Percentiles rank a stretch among this genome's conserved stretches.
These are phyloP conservation scores for Sporobolus alterniflorus DNA, from an alignment of 202 grass and related monocot species.

Conservation along the genomic window DNA sequence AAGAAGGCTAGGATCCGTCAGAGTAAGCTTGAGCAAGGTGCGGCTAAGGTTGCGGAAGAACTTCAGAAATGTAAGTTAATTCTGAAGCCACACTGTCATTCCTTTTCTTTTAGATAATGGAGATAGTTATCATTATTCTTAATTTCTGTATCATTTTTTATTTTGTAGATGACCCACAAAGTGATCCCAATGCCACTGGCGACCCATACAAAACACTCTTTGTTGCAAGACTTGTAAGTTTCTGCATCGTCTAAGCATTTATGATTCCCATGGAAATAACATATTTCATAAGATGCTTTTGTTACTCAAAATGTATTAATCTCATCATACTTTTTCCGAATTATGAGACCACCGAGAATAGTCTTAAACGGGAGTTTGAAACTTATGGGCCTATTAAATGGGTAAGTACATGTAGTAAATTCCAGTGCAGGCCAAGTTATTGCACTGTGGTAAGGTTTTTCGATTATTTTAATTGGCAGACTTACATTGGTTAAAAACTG, in stretches of 20 bases:
- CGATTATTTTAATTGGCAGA: slow-evolving; percentile 26
- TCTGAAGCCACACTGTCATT: neutral
- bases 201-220: slow-evolving; percentile 94
- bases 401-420: slow-evolving; percentile 76
- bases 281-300: neutral
- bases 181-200: slow-evolving; percentile 77
- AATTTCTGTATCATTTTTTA: slow-evolving; percentile 9
- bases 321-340: slow-evolving; percentile 44
- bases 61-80: slow-evolving; percentile 73
- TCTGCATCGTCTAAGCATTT: neutral
- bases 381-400: slow-evolving; percentile 91
- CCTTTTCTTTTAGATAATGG: neutral
- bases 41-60: slow-evolving; percentile 68
- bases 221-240: slow-evolving; percentile 80
- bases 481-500: neutral
- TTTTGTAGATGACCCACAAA: slow-evolving; percentile 61
- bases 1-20: slow-evolving; percentile 77
- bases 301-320: slow-evolving; percentile 3
- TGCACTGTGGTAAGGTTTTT: slow-evolving; percentile 74
- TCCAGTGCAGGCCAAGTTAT: slow-evolving; percentile 58
- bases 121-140: slow-evolving; percentile 8
- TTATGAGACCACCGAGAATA: slow-evolving; percentile 74
- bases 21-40: slow-evolving; percentile 77
- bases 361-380: slow-evolving; percentile 87
- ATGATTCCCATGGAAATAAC: slow-evolving; percentile 10